Percentiles rank a stretch among this genome's conserved stretches.
Conservation (phyloP, 2,329 filamentous ascomycete genomes). For the Metarhizium robertsii region DNA sequence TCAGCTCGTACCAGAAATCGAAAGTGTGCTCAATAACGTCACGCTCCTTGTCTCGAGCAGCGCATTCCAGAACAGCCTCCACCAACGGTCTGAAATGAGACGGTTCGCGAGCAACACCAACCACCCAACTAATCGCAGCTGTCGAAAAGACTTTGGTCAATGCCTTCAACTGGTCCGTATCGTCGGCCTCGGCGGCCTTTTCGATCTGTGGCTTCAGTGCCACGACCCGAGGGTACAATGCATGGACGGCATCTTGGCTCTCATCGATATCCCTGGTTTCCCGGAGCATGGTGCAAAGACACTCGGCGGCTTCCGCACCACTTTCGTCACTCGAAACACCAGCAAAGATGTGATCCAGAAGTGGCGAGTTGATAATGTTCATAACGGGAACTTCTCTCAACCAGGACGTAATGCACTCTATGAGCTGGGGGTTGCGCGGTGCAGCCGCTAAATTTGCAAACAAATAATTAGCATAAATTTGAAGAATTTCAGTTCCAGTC, state of each 20-base stretch:
- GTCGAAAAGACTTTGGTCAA: constrained; percentile 87
- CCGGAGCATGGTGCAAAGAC: constrained; percentile 80
- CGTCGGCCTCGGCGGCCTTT: constrained; percentile 68
- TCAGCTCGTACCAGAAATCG: constrained; percentile 96
- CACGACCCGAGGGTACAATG: constrained; percentile 73
- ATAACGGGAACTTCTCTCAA: constrained; percentile 81
- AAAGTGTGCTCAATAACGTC: constrained; percentile 94
- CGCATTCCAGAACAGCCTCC: constrained; percentile 86
- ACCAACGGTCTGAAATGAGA: constrained; percentile 75
- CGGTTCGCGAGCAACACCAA: constrained; percentile 80
- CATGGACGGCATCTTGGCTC: constrained; percentile 69
- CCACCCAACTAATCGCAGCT: constrained; percentile 88
- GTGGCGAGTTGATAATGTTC: constrained; percentile 74
- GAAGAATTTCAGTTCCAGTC: too few species aligned
- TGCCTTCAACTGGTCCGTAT: constrained; percentile 77
- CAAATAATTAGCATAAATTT: neutral
- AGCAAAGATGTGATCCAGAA: constrained; percentile 72
- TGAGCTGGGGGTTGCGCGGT: constrained; percentile 76
- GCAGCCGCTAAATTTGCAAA: constrained; percentile 48
- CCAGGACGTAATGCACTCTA: constrained; percentile 97
- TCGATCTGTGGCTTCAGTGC: constrained; percentile 67
- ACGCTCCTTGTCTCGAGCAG: constrained; percentile 73
- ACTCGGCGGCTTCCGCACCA: constrained; percentile 83
- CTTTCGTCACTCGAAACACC: constrained; percentile 68
- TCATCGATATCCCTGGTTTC: constrained; percentile 94